These are phyloP conservation scores for Cinchona pubescens DNA, from an alignment of 257 asterid genomes.

Conservation along the genomic window DNA sequence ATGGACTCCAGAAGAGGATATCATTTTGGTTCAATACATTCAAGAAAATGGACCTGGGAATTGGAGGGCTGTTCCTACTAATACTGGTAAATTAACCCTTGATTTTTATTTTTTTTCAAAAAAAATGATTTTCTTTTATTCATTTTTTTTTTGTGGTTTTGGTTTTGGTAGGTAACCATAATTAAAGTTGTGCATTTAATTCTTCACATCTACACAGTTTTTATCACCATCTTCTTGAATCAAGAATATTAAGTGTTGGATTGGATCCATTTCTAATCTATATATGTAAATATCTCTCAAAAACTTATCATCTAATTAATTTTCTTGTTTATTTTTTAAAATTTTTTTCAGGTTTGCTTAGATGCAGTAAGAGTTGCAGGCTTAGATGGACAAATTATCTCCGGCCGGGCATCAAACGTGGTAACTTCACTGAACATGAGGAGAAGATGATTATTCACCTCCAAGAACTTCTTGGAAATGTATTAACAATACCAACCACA, in stretches of 20 bases:
- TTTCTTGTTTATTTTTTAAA: not conserved
- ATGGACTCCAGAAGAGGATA: constrained; percentile 95
- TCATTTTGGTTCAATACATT: constrained; percentile 72
- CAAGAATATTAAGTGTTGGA: not conserved
- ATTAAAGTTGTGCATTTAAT: constrained; percentile 44
- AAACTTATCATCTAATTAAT: not conserved
- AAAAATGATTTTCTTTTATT: not conserved
- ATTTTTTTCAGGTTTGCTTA: constrained; percentile 53
- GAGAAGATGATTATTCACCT: constrained; percentile 84
- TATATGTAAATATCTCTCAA: too few species aligned
- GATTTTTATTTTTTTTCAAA: too few species aligned
- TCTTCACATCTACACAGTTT: constrained; percentile 28
- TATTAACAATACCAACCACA: not conserved
- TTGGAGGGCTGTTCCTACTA: constrained; percentile 74
- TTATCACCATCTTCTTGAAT: constrained; percentile 24
- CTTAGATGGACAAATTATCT: constrained; percentile 95
- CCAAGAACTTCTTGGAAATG: constrained; percentile 87
- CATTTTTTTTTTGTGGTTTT: not conserved
- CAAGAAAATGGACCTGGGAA: constrained; percentile 84
- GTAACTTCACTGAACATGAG: constrained; percentile 69
- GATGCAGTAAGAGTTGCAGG: constrained; percentile 94
- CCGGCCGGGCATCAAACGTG: constrained; percentile 88
- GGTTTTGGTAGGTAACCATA: constrained; percentile 38
- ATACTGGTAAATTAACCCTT: constrained; percentile 46
- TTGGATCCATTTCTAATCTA: not conserved